phyloP scores from a whole-genome alignment of 2,329 filamentous ascomycete genomes.

The Sordariomycetes sp. region DNA sequence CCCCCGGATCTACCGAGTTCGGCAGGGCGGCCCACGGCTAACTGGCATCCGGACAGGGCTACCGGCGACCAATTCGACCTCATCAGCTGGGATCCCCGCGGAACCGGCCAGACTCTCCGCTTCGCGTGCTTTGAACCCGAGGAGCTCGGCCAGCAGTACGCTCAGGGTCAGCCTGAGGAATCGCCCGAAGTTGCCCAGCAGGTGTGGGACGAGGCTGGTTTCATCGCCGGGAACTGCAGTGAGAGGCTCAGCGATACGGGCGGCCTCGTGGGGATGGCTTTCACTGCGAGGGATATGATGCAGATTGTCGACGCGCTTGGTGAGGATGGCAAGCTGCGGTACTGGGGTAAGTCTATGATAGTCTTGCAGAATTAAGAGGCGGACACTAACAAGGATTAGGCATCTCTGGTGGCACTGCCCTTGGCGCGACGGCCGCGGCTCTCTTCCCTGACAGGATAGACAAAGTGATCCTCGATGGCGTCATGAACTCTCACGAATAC shows the following conservation, averaged over 20 bases:
- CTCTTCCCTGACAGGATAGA: constrained; percentile 31
- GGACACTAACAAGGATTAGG: constrained; percentile 11
- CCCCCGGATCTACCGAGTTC: too few relatives aligned
- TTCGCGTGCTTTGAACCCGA: constrained; percentile 11
- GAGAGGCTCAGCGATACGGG: constrained; percentile 11
- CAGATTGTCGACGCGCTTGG: constrained; percentile 23
- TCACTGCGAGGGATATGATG: constrained; percentile 26
- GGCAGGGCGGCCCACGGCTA: not conserved
- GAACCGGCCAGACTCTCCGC: constrained; percentile 11
- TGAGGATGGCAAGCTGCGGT: constrained; percentile 24
- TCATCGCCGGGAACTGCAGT: constrained; percentile 14
- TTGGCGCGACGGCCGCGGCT: constrained; percentile 25
- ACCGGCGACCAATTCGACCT: constrained; percentile 12
- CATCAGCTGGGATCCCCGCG: constrained; percentile 12
- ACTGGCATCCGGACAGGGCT: constrained; percentile 3
- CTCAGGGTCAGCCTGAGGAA: not conserved
- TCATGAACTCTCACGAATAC: constrained; percentile 19
- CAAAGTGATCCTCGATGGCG: constrained; percentile 24
- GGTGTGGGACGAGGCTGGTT: constrained; percentile 10
- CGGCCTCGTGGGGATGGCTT: constrained; percentile 18
- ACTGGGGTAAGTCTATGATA: constrained; percentile 17
- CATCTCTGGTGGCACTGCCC: constrained; percentile 26
- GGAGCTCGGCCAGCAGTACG: not conserved
- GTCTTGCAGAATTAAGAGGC: too few relatives aligned
- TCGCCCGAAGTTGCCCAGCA: constrained; percentile 8